These are phyloP conservation scores for baker's yeast (Saccharomyces cerevisiae) DNA, from an alignment of 805 yeast species.

Conservation along the genomic window DNA sequence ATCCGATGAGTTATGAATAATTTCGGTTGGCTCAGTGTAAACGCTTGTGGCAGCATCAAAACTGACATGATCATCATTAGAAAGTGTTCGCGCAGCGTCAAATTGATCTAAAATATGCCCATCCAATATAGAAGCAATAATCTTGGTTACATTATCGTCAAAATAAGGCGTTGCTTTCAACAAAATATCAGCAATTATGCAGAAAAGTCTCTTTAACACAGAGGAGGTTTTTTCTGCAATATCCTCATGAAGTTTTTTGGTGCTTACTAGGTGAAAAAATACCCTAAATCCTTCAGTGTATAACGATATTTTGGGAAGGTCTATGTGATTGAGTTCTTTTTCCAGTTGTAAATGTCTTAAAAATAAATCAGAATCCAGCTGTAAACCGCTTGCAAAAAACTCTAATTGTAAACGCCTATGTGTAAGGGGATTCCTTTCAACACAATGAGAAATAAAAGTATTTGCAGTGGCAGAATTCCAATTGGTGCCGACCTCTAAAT, in stretches of 20 bases:
- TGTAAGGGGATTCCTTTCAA: conserved; percentile 13
- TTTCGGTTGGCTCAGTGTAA: not conserved
- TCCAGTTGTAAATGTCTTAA: conserved; percentile 19
- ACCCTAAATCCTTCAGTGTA: conserved; percentile 30
- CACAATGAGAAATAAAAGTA: conserved; percentile 8
- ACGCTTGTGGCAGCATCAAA: not conserved
- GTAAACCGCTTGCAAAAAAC: conserved; percentile 18
- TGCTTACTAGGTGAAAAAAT: conserved; percentile 17
- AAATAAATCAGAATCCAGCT: conserved; percentile 24
- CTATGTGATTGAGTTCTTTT: conserved; percentile 6
- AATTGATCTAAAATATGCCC: conserved; percentile 10
- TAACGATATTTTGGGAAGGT: conserved; percentile 18
- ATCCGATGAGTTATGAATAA: not conserved
- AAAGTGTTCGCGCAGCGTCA: conserved; percentile 3
- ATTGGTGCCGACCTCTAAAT: conserved; percentile 11
- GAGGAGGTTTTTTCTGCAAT: conserved; percentile 14
- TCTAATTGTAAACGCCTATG: conserved; percentile 18
- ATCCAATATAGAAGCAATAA: conserved; percentile 15
- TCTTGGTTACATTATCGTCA: conserved; percentile 12
- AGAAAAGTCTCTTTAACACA: conserved; percentile 21
- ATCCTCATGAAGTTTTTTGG: conserved; percentile 13
- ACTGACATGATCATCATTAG: conserved; percentile 11
- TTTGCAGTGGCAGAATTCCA: conserved; percentile 12
- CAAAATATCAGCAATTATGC: conserved; percentile 12
- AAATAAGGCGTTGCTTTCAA: conserved; percentile 16